Conservation (phyloP, 2,329 filamentous ascomycete genomes). For the Harringtonia aguacate region DNA sequence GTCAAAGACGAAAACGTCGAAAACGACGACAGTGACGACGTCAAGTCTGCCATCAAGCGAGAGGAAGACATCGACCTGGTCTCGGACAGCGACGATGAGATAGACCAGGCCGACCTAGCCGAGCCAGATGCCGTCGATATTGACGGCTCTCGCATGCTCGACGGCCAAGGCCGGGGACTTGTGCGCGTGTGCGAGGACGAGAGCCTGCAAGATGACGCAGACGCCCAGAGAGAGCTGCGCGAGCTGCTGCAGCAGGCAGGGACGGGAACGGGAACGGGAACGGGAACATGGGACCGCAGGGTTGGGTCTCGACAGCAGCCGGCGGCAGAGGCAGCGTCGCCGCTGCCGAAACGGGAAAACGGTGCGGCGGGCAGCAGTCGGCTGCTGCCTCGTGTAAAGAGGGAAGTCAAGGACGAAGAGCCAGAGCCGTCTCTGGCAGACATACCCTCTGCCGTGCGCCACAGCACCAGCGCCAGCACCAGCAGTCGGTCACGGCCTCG, state of each 20-base stretch:
- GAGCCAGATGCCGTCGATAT: slow-evolving; percentile 50
- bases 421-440: neutral
- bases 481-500: no score
- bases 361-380: no score
- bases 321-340: no score
- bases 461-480: neutral
- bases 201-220: slow-evolving; percentile 43
- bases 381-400: no score
- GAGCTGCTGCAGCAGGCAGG: slow-evolving; percentile 45
- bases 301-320: neutral
- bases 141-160: slow-evolving; percentile 51
- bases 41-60: slow-evolving; percentile 16
- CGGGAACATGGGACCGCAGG: no score
- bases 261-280: neutral
- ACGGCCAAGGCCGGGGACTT: slow-evolving; percentile 56
- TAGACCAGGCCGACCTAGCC: slow-evolving; percentile 33
- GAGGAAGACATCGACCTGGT: slow-evolving; percentile 24
- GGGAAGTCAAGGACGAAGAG: neutral
- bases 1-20: slow-evolving; percentile 24
- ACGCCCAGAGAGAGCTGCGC: slow-evolving; percentile 51
- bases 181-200: slow-evolving; percentile 69
- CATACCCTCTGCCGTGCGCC: neutral
- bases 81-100: slow-evolving; percentile 36
- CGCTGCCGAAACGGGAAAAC: no score
- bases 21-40: slow-evolving; percentile 25